A percentile compares a stretch with the other conserved stretches of the same genome.
Conservation (phyloP, 768 basidiomycete species). For the Lentinula sp. region DNA sequence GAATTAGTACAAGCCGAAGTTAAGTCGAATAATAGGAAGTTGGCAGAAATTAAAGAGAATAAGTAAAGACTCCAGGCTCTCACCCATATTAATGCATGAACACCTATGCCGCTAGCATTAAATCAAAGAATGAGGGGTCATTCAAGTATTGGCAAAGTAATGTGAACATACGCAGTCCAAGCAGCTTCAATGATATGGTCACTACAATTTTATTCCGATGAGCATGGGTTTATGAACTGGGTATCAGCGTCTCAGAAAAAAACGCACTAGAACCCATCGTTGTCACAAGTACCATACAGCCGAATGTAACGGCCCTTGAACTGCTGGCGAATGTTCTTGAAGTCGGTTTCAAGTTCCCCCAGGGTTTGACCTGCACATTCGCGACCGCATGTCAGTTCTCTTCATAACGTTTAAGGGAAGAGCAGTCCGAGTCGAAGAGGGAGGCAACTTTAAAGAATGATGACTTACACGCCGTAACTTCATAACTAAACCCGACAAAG, state of each 20-base stretch:
- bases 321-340: conserved; percentile 48
- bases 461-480: conserved; percentile 55
- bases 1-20: background rate
- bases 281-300: conserved; percentile 43
- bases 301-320: conserved; percentile 67
- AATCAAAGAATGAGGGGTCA: too few relatives aligned
- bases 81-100: conserved; percentile 51
- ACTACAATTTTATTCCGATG: conserved; percentile 15
- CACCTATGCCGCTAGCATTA: conserved; percentile 20
- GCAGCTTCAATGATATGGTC: conserved; percentile 44
- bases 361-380: conserved; percentile 47
- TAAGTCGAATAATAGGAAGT: background rate
- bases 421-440: background rate
- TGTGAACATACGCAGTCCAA: conserved; percentile 30
- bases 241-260: background rate
- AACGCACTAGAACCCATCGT: conserved; percentile 9
- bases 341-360: conserved; percentile 44
- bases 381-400: background rate
- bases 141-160: too few relatives aligned
- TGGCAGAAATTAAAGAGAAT: background rate
- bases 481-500: conserved; percentile 76
- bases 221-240: too few relatives aligned
- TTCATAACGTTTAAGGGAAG: background rate
- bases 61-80: background rate
- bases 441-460: too few relatives aligned